Base-by-base conservation (phyloP, 768 basidiomycete genomes). In the Candolleomyces efflorescens region DNA sequence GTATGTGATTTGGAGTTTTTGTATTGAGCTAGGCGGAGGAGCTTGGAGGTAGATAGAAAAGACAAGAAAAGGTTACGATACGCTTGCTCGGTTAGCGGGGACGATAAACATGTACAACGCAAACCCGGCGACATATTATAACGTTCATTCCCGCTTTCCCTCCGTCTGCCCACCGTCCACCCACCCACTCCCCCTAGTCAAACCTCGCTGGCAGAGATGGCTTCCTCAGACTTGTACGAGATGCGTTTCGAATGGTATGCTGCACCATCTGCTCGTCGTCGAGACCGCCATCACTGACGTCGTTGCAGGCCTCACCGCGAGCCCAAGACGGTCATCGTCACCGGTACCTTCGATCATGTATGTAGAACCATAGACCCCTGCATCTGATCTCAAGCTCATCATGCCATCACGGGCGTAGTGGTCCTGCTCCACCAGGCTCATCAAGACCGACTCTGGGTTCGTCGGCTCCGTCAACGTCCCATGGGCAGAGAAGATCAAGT, bases 261-360 rank as follows among this genome's bases (percentile, higher is more conserved):
- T 13, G 54, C 38, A 10, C 17, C 27, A 41, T 17, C 22, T 46
- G 32, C 47, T 26, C 45, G 46, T 27, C 45, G 9, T 39, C 32
- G 32, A 41, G 12, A 45, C 22, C 53, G 26, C 58, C 59, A 43
- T 41, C 54, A 46, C 56, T 45, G 56, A 59, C 18, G 15, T 56
- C 57, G 52, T 50, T 56, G 55, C 60, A 89, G 88, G 87, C 87
- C 86, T 17, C 78, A 82, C 61, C 60, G 75, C 27, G 76, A 78
- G 50, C 79, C 86, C 43, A 73, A 66, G 49, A 69, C 75, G 49
- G 89, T 90, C 60, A 79, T 89, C 65, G 81, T 86, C 56, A 90
- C 88, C 20, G 90, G 90, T 38, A 81, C 86, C 27, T 92, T 92
- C 68, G 90, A 92, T 77, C 73, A 87, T 71, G 90, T 89, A 67